Evolutionary conservation across 345 rosid genomes (phyloP).

Genomic region (Bruguiera gymnorhiza): DNA sequence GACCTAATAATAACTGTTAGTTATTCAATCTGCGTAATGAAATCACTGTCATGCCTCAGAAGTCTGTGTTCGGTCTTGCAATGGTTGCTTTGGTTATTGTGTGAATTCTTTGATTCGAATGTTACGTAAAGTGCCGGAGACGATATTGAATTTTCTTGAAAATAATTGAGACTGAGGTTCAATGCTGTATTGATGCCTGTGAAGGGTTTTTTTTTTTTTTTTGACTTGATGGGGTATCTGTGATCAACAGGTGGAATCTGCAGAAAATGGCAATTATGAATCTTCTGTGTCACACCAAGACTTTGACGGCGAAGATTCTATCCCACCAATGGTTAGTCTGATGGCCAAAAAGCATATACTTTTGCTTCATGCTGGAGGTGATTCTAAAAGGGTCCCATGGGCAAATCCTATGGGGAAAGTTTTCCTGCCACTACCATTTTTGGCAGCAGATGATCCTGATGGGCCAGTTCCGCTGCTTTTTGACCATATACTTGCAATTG

Average conservation of each 20-base stretch:
- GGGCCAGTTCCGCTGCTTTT: conserved; percentile 94
- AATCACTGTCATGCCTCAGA: not conserved
- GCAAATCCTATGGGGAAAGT: conserved; percentile 99
- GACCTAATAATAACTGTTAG: too few species aligned
- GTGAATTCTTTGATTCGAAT: not conserved
- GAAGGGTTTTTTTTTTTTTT: conserved; percentile 4
- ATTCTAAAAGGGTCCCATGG: conserved; percentile 98
- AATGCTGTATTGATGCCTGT: conserved; percentile 1
- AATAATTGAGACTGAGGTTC: conserved; percentile 2
- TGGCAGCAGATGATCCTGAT: conserved; percentile 92
- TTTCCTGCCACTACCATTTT: conserved; percentile 88
- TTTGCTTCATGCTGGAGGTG: conserved; percentile 99
- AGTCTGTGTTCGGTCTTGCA: not conserved
- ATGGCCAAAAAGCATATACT: conserved; percentile 70
- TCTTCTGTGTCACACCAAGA: conserved; percentile 17
- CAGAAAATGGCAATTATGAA: conserved; percentile 30
- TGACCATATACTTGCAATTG: conserved; percentile 93
- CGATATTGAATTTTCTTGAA: not conserved
- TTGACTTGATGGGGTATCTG: conserved; percentile 24
- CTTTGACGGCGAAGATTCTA: conserved; percentile 19
- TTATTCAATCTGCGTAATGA: too few species aligned
- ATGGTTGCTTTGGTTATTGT: not conserved
- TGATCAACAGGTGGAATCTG: conserved; percentile 43
- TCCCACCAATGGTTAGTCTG: conserved; percentile 37
- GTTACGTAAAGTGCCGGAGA: too few species aligned